phyloP scores from a whole-genome alignment of 345 rosid species.

The Gossypium australe region DNA sequence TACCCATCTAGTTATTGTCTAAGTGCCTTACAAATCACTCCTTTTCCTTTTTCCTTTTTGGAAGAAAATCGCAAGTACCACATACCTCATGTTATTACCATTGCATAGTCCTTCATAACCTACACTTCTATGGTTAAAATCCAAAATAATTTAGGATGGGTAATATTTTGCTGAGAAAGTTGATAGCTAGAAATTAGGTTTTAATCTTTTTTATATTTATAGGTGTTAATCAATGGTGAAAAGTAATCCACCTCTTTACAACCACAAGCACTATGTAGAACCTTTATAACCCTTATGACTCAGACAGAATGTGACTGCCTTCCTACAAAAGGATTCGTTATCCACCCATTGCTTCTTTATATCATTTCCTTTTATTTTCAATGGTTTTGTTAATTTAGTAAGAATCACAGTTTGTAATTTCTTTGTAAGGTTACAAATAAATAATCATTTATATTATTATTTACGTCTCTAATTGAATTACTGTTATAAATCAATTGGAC shows the following conservation, averaged over 20 bases:
- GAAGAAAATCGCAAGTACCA: too few relatives aligned
- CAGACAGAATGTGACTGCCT: neutral
- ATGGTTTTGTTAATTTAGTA: neutral
- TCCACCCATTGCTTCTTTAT: neutral
- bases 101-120: too few relatives aligned
- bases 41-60: too few relatives aligned
- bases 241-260: neutral
- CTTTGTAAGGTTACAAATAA: too few relatives aligned
- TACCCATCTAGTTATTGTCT: too few relatives aligned
- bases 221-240: neutral
- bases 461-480: too few relatives aligned
- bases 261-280: neutral
- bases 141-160: neutral
- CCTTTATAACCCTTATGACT: neutral
- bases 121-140: too few relatives aligned
- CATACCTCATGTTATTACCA: too few relatives aligned
- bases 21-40: too few relatives aligned
- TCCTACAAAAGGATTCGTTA: neutral
- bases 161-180: neutral
- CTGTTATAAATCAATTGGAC: fast-evolving
- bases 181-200: neutral
- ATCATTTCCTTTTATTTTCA: neutral
- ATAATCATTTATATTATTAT: too few relatives aligned
- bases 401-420: too few relatives aligned
- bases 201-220: neutral